Conservation (phyloP, 2,329 filamentous ascomycete genomes). For the Talaromyces verruculosus region DNA sequence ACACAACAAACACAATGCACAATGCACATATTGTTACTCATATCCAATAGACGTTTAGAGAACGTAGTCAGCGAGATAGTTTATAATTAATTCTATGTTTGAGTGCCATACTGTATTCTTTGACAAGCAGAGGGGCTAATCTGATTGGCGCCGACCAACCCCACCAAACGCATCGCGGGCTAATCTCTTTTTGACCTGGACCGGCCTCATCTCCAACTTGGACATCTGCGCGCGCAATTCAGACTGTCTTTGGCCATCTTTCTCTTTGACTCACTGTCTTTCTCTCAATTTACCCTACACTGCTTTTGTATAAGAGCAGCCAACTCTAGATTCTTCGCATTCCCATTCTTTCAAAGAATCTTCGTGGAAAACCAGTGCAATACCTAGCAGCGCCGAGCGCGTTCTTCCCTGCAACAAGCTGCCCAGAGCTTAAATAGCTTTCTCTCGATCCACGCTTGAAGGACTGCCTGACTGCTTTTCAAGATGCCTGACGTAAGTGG, state of each 20-base stretch:
- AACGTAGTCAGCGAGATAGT: not conserved
- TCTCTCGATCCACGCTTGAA: constrained; percentile 1
- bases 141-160: constrained; percentile 5
- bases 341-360: not conserved
- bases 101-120: not conserved
- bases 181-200: constrained; percentile 11
- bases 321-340: not conserved
- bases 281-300: not conserved
- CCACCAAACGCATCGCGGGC: not conserved
- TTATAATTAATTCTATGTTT: not conserved
- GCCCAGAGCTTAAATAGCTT: not conserved
- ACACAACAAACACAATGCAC: constrained; percentile 21
- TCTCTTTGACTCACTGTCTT: not conserved
- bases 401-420: not conserved
- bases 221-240: constrained; percentile 11
- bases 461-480: constrained; percentile 14
- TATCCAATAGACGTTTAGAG: not conserved
- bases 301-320: not conserved
- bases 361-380: not conserved
- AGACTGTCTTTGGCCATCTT: not conserved
- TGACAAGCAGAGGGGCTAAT: not conserved
- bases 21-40: constrained; percentile 10
- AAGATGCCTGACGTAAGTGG: constrained; percentile 49
- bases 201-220: constrained; percentile 7
- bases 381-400: not conserved